Evolutionary conservation across 257 asterid species (phyloP).

Genomic region (Fraxinus americana): DNA sequence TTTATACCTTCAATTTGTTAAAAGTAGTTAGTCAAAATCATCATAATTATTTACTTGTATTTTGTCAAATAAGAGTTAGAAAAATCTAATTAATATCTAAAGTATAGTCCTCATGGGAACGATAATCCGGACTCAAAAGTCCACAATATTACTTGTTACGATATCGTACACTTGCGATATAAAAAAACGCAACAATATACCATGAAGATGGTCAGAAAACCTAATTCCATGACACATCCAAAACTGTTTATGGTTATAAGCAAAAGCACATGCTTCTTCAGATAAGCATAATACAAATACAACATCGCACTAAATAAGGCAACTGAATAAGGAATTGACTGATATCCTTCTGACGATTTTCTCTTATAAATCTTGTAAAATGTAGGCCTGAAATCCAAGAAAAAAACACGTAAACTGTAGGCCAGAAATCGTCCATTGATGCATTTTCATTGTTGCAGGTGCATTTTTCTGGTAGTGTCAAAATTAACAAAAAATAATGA

Average conservation of each 20-base stretch:
- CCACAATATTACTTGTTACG: no score
- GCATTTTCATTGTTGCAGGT: no score
- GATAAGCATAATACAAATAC: slow-evolving; percentile 64
- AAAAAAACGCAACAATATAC: no score
- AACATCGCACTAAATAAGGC: slow-evolving; percentile 79
- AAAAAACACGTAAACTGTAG: not conserved
- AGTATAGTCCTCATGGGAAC: no score
- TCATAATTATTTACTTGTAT: no score
- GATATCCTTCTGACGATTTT: slow-evolving; percentile 80
- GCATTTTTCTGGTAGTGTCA: not conserved
- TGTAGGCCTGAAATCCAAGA: slow-evolving; percentile 54
- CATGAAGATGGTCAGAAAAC: slow-evolving; percentile 51
- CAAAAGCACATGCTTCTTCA: slow-evolving; percentile 48
- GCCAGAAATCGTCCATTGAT: not conserved
- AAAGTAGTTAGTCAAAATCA: no score
- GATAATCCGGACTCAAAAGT: no score
- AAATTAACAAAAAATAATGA: no score
- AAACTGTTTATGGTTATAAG: slow-evolving; percentile 59
- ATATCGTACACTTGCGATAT: no score
- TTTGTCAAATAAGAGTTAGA: no score
- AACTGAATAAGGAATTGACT: slow-evolving; percentile 74
- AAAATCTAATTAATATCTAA: no score
- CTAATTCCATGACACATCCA: slow-evolving; percentile 43
- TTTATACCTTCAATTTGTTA: no score
- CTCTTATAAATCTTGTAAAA: slow-evolving; percentile 58